A percentile compares a stretch with the other conserved stretches of the same genome.
Evolutionary conservation across 176 grass and related monocot species (phyloP).

Genomic region (Ensete ventricosum): DNA sequence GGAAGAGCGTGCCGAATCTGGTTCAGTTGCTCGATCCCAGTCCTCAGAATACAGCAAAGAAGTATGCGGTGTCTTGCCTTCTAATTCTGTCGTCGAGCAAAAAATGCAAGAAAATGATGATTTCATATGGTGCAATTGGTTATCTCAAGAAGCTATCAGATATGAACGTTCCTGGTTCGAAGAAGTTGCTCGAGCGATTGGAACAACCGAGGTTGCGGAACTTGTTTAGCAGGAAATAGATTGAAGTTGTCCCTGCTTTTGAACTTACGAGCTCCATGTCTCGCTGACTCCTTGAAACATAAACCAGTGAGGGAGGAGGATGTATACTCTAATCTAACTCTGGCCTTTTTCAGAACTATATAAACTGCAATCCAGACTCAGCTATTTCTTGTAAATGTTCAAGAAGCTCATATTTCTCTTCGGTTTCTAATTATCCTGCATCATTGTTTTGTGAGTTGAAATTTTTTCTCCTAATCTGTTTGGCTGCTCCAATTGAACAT

Average conservation of each 20-base stretch:
- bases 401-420: neutral
- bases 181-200: constrained; percentile 86
- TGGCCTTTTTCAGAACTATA: neutral
- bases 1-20: constrained; percentile 94
- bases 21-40: constrained; percentile 89
- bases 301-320: neutral
- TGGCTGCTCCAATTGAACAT: neutral
- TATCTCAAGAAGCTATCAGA: constrained; percentile 98
- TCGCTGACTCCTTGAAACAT: neutral
- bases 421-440: neutral
- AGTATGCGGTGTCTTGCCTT: constrained; percentile 87
- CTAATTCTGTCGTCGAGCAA: constrained; percentile 56
- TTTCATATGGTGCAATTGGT: constrained; percentile 83
- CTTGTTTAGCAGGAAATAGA: constrained; percentile 69
- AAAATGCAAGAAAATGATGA: constrained; percentile 81
- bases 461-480: neutral
- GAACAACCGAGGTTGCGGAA: constrained; percentile 62
- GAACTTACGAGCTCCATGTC: neutral
- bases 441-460: neutral
- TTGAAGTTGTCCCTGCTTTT: neutral
- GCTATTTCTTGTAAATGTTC: neutral
- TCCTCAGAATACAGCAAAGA: constrained; percentile 84
- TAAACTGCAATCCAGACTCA: neutral
- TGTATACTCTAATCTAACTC: neutral
- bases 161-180: constrained; percentile 66